These are phyloP conservation scores for Monilinia laxa DNA, from an alignment of 2,329 filamentous ascomycete species.

Conservation along the genomic window DNA sequence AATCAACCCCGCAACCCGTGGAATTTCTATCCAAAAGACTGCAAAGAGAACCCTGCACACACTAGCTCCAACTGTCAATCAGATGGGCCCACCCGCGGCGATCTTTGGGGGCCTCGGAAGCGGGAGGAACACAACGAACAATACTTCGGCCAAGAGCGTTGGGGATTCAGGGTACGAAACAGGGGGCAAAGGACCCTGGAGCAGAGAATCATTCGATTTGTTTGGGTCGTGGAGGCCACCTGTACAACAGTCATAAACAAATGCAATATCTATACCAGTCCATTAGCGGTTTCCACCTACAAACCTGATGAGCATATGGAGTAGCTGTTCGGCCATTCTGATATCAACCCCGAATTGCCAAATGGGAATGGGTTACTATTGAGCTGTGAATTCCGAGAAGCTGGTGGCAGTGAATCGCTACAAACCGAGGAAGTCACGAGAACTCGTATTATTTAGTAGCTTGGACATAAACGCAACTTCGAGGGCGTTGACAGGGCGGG, in stretches of 20 bases:
- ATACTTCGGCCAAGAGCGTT: neutral
- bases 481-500: conserved; percentile 15
- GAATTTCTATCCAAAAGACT: conserved; percentile 32
- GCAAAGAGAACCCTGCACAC: conserved; percentile 31
- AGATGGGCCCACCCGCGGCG: conserved; percentile 23
- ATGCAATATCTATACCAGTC: neutral
- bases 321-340: neutral
- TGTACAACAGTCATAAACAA: conserved; percentile 18
- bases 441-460: neutral
- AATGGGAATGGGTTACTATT: neutral
- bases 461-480: neutral
- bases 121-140: conserved; percentile 5
- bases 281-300: neutral
- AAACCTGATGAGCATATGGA: neutral
- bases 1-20: conserved; percentile 36
- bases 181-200: conserved; percentile 38
- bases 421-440: neutral
- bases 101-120: conserved; percentile 4
- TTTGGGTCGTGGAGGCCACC: conserved; percentile 37
- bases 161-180: neutral
- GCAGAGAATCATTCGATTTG: conserved; percentile 42
- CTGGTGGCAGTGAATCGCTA: neutral
- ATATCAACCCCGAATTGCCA: neutral
- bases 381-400: neutral
- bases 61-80: conserved; percentile 23